Base-by-base conservation (phyloP, 139 green algal species). In the Coelastrella sp. region DNA sequence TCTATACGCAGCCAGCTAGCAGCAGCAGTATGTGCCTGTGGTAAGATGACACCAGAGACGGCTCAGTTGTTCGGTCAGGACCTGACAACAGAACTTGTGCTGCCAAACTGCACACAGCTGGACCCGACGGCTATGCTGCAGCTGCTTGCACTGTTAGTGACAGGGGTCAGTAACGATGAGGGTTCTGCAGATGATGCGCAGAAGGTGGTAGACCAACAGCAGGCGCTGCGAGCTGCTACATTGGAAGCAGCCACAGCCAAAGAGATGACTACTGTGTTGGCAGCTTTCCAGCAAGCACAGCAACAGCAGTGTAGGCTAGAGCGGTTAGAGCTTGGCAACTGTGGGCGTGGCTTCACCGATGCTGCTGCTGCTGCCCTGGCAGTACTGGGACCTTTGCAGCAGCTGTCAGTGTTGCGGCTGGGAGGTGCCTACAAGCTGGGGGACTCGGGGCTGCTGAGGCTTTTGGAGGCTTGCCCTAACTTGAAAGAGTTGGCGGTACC, bases 301-400 rank as follows among this genome's bases (percentile, higher is more conserved):
- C 57, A 41, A 43, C 37, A 57, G 71, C 32, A 37, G 19, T 32
- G 5, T 67, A 83, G 88, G 79, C 83, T 96, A 51, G 88, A 93
- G 89, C 76, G 78, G 5, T 69, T 96, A 34, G 88, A 94, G 79
- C 85, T 96, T 25, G 86, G 88, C 2, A 88, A 88, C 21, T 95
- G 92, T 83, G 93, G 93, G 1, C 84, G 92, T 0, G 90, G 91
- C 9, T 89, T 96, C 5, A 87, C 81, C 7, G 91, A 95, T 48
- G 85, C 72, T 8, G 84, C 89, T 17, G 93, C 90, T 6, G 67
- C 15, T 3, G 63, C 38, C 13, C 78, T 93, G 40, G 5, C 15
- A 21, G 50, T 15, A 17, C 51, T 41, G 15, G 48, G 34, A 38
- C 37, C 50, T n/a, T 51, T 86, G 80, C 50, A 66, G 51, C 48